Evolutionary conservation across 2,329 filamentous ascomycete genomes (phyloP).

Genomic region (Colletotrichum falcatum): DNA sequence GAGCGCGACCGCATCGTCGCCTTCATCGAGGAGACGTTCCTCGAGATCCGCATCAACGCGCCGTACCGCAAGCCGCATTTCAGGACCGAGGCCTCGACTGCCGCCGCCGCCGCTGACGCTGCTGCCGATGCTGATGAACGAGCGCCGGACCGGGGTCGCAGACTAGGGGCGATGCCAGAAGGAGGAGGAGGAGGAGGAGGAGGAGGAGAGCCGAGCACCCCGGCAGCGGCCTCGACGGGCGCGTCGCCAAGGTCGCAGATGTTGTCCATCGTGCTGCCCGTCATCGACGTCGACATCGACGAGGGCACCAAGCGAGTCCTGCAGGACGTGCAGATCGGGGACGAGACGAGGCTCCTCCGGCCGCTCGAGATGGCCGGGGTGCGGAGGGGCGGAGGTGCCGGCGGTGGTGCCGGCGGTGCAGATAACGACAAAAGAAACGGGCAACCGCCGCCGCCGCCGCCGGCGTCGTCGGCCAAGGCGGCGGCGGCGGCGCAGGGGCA

Average conservation of each 20-base stretch:
- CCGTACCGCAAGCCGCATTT: conserved; percentile 42
- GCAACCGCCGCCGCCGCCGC: background rate
- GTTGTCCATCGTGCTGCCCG: conserved; percentile 41
- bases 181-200: background rate
- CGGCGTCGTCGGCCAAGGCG: too few species aligned
- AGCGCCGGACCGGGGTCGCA: background rate
- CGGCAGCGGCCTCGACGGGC: background rate
- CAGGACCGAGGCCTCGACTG: conserved; percentile 14
- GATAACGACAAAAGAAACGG: conserved; percentile 10
- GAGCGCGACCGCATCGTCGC: conserved; percentile 39
- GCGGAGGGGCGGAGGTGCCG: background rate
- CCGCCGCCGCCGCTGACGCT: background rate
- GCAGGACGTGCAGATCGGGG: conserved; percentile 34
- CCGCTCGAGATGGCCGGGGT: conserved; percentile 13
- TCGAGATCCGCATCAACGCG: conserved; percentile 39
- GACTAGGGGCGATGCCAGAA: background rate
- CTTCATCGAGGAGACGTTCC: conserved; percentile 42
- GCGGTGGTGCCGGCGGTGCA: background rate
- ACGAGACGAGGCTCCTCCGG: conserved; percentile 20
- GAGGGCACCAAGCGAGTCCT: conserved; percentile 36
- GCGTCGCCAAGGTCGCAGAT: conserved; percentile 14
- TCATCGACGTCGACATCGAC: conserved; percentile 42
- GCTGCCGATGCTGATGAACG: background rate
- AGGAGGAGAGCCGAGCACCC: background rate
- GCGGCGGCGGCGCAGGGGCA: too few species aligned